Evolutionary conservation across 352 stramenopile species (phyloP).

Genomic region (Phytophthora citrophthora): DNA sequence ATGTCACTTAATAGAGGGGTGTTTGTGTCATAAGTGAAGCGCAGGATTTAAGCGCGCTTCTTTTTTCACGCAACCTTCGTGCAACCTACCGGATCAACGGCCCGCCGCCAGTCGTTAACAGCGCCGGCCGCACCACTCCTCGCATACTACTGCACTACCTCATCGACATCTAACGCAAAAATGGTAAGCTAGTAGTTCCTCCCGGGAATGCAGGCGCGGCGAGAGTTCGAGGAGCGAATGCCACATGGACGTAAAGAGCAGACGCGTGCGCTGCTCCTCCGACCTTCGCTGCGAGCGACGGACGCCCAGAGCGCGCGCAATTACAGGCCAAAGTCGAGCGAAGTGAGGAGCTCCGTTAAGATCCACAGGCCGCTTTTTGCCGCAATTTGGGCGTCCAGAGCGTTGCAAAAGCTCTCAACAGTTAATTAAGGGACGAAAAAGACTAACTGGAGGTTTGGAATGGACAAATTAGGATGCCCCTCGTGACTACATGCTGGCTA

Average conservation of each 20-base stretch:
- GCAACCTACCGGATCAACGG: slow-evolving; percentile 7
- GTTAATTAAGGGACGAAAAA: slow-evolving; percentile 1
- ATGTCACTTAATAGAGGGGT: slow-evolving; percentile 7
- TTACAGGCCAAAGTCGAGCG: slow-evolving; percentile 23
- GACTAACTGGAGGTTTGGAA: slow-evolving; percentile 29
- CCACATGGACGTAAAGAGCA: neutral
- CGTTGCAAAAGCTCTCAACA: neutral
- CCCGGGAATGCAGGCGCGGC: neutral
- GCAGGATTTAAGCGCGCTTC: slow-evolving; percentile 32
- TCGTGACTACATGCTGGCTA: slow-evolving; percentile 97
- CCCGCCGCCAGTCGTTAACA: slow-evolving; percentile 17
- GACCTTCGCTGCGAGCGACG: slow-evolving; percentile 1
- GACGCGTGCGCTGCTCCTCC: slow-evolving; percentile 13
- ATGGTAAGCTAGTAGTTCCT: slow-evolving; percentile 52
- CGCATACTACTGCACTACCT: slow-evolving; percentile 79
- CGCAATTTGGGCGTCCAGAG: slow-evolving; percentile 2
- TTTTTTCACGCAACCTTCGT: slow-evolving; percentile 9
- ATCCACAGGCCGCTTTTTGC: neutral
- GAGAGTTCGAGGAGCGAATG: neutral
- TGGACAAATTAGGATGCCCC: slow-evolving; percentile 56
- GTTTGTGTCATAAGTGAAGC: neutral
- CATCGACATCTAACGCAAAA: slow-evolving; percentile 86
- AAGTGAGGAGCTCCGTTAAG: slow-evolving; percentile 6
- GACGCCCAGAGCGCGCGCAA: slow-evolving; percentile 9
- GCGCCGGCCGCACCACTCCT: slow-evolving; percentile 42